Evolutionary conservation across 306 rosid genomes (phyloP), one percentile per base, ranked within the genome.

Genomic region (Casuarina glauca): DNA sequence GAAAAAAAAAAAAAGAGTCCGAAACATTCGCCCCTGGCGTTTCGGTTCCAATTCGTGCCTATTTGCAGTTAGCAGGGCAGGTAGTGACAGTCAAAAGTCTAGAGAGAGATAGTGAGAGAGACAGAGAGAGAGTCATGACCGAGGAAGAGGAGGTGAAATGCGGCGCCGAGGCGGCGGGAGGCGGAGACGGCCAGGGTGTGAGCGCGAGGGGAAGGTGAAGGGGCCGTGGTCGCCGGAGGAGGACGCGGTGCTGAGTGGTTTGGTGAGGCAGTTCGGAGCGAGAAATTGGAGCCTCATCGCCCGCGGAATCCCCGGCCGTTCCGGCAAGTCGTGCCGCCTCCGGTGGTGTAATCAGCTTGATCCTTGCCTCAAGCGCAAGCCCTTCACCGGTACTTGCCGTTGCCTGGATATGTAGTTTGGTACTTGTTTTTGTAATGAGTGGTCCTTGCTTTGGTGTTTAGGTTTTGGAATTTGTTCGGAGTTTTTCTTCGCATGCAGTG

Each of bases 341-440:
- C 87, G 97, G 11, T 92, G 97, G 97, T 92, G 94, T 73, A 92
- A 92, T 81, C 97, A 92, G 84, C 90, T 92, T 9, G 94, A 90
- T 76, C 97, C 95, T 9, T 71, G 75, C 55, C 90, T 92, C 13
- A 92, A 90, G 84, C 95, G 97, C 76, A 92, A 92, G 82, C 95
- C 95, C 70, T 92, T 92, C 42, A 82, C 91, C 35, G 97, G 97
- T 91, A 83, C 57, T 44, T 58, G 49, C 72, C 76, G 38, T 66
- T 81, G 9, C 16, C 26, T 58, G 3, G 2, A 48, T 48, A 48
- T 48, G 51, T 48, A 48, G 39, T 9, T 8, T 26, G 64, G 10
- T 26, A 19, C 9, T 39, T 0, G 11, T 58, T 26, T 58, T 3
- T 26, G 36, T 9, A 26, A 8, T 20, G 64, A 9, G 36, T 13